Percentiles rank a stretch among this genome's conserved stretches.
phyloP scores from a whole-genome alignment of 23 red algal species.

The Gracilaria domingensis region DNA sequence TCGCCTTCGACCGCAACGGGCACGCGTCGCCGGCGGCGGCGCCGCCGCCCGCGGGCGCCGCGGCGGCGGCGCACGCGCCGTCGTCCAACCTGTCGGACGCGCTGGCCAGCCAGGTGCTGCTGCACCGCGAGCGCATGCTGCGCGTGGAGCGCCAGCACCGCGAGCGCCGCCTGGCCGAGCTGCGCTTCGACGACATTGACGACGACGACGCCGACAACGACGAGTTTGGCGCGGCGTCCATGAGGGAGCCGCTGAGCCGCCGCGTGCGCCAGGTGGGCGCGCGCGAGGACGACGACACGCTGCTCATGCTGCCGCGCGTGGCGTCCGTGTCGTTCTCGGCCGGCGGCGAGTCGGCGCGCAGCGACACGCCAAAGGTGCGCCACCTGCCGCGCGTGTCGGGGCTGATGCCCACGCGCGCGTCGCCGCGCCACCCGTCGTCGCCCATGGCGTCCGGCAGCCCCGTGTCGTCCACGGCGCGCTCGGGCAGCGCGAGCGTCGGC shows the following conservation, averaged over 20 bases:
- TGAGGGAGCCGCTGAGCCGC: constrained; percentile 12
- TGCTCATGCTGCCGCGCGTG: constrained; percentile 38
- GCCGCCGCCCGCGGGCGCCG: background rate
- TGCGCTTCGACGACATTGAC: constrained; percentile 36
- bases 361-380: background rate
- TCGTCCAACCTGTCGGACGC: constrained; percentile 1
- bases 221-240: constrained; percentile 20
- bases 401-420: constrained; percentile 55
- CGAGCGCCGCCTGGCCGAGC: background rate
- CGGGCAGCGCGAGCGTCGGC: constrained; percentile 19
- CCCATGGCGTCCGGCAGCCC: background rate
- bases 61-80: background rate
- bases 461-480: constrained; percentile 8
- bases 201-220: constrained; percentile 8
- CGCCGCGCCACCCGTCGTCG: background rate
- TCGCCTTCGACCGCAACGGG: constrained; percentile 32
- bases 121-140: constrained; percentile 30
- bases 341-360: background rate
- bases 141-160: background rate
- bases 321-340: constrained; percentile 42
- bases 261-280: constrained; percentile 50
- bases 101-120: constrained; percentile 19
- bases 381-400: constrained; percentile 40
- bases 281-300: constrained; percentile 49
- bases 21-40: background rate